Percentiles rank a stretch among this genome's conserved stretches.
Conservation (phyloP, 768 basidiomycete genomes). For the Pulveroboletus sp. region DNA sequence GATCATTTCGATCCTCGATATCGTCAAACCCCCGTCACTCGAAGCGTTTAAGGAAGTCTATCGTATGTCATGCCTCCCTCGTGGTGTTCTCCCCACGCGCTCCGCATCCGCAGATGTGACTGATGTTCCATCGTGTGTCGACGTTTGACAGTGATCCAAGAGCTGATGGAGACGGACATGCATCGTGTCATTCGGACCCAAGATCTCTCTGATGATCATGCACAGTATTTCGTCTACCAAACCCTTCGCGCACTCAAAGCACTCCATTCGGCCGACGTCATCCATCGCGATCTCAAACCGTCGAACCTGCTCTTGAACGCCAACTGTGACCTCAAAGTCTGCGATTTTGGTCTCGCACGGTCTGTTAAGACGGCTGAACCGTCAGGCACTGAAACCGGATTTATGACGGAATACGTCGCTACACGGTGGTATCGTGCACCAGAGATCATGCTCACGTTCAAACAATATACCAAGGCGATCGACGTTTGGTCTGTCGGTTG, state of each 20-base stretch:
- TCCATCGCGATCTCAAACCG: conserved; percentile 95
- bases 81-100: not conserved
- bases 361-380: conserved; percentile 83
- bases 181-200: conserved; percentile 95
- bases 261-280: conserved; percentile 92
- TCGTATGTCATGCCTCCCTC: conserved; percentile 36
- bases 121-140: not conserved
- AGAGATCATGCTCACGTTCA: conserved; percentile 99
- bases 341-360: conserved; percentile 94
- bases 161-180: conserved; percentile 95
- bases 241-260: conserved; percentile 95
- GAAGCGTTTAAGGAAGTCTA: conserved; percentile 89
- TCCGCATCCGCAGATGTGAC: not conserved
- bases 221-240: conserved; percentile 91
- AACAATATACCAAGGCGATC: conserved; percentile 96
- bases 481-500: conserved; percentile 87
- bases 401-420: conserved; percentile 98
- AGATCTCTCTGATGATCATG: conserved; percentile 92
- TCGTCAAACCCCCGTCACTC: conserved; percentile 73
- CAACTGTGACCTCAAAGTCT: conserved; percentile 93
- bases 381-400: conserved; percentile 76
- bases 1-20: conserved; percentile 89
- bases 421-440: conserved; percentile 99
- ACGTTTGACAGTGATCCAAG: conserved; percentile 65
- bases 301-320: conserved; percentile 97